Base-by-base conservation (phyloP, 768 basidiomycete genomes). In the Neoboletus brunneissimus region DNA sequence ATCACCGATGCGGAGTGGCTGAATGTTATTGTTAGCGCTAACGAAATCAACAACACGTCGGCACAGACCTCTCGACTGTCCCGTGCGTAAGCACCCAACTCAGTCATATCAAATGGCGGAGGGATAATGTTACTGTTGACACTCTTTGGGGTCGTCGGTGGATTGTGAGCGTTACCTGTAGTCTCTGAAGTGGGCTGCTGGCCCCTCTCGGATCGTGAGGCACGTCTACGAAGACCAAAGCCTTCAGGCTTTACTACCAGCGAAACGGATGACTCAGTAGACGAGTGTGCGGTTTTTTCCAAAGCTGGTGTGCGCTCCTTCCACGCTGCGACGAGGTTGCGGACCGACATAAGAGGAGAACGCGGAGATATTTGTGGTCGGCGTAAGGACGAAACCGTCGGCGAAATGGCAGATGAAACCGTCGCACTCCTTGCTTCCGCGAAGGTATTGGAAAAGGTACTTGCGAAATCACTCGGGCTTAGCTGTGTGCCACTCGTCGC, bases 1-100 rank as follows among this genome's bases (percentile, higher is more conserved):
- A 15, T 86, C 76, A 15, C 94, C 94, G 40, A 91, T 88, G 55
- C 91, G 87, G 13, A 91, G 76, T 5, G 94, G 93, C 94, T 96
- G 66, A n/a, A 43, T 23, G 22, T 25, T 0, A 20, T 16, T 32
- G 35, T 72, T 32, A 68, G 63, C 22, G 32, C 31, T 1, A 18
- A 58, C 23, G 6, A 51, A 48, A 48, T 4, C 6, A 38, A 55
- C 20, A 12, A 44, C 16, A 5, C 1, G 11, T 18, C 11, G 42
- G 12, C 2, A 7, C 77, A 63, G 55, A 82, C 81, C 69, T 82
- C 80, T 48, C 75, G 73, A 53, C 71, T 75, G 8, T 71, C 71
- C 50, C 75, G 71, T 16, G 73, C 64, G 44, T 76, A 77, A 34
- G 73, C 68, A 50, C 79, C 79, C 51, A 79, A 66, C 55, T 82